Percentiles rank a stretch among this genome's conserved stretches.
Evolutionary conservation across 805 yeast species (phyloP).

Genomic region (Wickerhamiella lipophila): DNA sequence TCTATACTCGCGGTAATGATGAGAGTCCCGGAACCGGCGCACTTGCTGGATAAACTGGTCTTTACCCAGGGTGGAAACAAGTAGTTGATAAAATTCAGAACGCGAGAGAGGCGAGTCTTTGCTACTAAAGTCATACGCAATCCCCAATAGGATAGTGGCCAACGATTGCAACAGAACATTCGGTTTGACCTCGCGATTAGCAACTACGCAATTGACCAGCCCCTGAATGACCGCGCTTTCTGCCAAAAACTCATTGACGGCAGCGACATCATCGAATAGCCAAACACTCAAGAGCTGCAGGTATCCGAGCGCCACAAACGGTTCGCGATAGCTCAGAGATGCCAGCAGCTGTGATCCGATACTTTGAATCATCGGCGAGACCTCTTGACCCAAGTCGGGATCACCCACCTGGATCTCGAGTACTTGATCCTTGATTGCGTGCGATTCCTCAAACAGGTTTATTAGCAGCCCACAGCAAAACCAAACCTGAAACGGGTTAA

Average conservation of each 20-base stretch:
- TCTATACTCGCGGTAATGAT: slow-evolving; percentile 39
- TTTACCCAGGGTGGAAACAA: slow-evolving; percentile 63
- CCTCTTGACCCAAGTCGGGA: slow-evolving; percentile 46
- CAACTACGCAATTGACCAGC: slow-evolving; percentile 51
- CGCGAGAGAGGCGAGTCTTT: slow-evolving; percentile 45
- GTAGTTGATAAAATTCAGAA: slow-evolving; percentile 43
- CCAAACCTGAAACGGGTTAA: slow-evolving; percentile 84
- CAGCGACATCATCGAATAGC: slow-evolving; percentile 64
- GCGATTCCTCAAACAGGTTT: slow-evolving; percentile 39
- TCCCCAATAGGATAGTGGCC: slow-evolving; percentile 58
- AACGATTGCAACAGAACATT: slow-evolving; percentile 59
- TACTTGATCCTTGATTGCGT: slow-evolving; percentile 21
- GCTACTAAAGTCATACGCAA: slow-evolving; percentile 63
- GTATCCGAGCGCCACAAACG: slow-evolving; percentile 67
- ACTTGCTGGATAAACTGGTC: slow-evolving; percentile 67
- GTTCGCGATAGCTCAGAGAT: slow-evolving; percentile 48
- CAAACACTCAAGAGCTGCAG: slow-evolving; percentile 60
- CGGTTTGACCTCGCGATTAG: slow-evolving; percentile 31
- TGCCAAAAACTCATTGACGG: slow-evolving; percentile 60
- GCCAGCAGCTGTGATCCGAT: slow-evolving; percentile 61
- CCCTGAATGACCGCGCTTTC: slow-evolving; percentile 58
- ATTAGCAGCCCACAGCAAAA: slow-evolving; percentile 60
- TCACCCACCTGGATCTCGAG: slow-evolving; percentile 44
- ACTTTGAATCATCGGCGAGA: slow-evolving; percentile 57
- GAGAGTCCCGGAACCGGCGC: slow-evolving; percentile 53